Conservation (phyloP, 2,329 filamentous ascomycete genomes). For the Diaporthe sp. region DNA sequence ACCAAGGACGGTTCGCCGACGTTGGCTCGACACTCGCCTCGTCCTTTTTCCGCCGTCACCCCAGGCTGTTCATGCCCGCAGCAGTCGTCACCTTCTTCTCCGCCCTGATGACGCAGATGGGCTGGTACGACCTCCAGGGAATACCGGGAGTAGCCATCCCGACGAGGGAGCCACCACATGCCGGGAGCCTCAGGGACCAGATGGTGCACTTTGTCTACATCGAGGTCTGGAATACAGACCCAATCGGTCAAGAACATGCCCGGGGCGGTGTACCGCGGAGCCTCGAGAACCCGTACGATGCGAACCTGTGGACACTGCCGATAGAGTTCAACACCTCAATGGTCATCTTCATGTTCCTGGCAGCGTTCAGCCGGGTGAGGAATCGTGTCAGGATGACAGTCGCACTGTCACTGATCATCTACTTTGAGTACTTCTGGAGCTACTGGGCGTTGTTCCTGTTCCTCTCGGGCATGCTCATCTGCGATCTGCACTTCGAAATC, state of each 20-base stretch:
- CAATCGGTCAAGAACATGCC: conserved; percentile 38
- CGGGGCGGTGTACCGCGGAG: conserved; percentile 19
- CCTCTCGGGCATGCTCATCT: conserved; percentile 48
- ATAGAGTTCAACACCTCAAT: conserved; percentile 53
- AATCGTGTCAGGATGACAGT: conserved; percentile 42
- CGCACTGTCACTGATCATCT: conserved; percentile 41
- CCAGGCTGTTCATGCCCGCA: conserved; percentile 46
- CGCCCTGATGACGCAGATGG: conserved; percentile 37
- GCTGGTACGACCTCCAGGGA: conserved; percentile 39
- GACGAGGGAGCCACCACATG: conserved; percentile 39
- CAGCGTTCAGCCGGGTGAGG: conserved; percentile 47
- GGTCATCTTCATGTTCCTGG: conserved; percentile 50
- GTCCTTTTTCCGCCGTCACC: conserved; percentile 46
- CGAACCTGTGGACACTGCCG: conserved; percentile 53
- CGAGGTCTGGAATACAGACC: conserved; percentile 39
- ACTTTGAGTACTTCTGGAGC: conserved; percentile 43
- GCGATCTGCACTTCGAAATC: conserved; percentile 46
- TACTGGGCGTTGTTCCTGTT: conserved; percentile 49
- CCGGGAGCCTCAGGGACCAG: conserved; percentile 41
- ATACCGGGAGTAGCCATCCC: conserved; percentile 42
- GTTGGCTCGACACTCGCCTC: conserved; percentile 44
- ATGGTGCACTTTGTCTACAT: conserved; percentile 39
- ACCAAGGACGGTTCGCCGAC: conserved; percentile 41
- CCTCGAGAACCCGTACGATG: conserved; percentile 45
- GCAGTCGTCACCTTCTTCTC: conserved; percentile 39